phyloP scores from a whole-genome alignment of 192 early-diverging fungal genomes.

The Podila minutissima region DNA sequence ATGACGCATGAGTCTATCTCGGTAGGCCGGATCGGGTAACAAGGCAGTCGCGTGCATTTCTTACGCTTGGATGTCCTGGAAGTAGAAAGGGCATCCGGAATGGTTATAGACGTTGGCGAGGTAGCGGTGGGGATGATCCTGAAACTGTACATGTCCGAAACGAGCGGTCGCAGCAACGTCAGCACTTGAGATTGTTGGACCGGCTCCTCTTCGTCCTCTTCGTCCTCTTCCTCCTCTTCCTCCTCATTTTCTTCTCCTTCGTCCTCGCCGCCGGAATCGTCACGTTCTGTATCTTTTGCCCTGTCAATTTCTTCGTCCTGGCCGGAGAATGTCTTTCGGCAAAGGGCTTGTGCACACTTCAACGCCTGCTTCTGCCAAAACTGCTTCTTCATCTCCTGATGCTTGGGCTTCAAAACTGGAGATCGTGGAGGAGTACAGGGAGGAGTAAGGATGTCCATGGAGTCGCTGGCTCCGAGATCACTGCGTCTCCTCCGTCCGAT shows the following conservation, averaged over 20 bases:
- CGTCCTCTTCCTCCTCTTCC: slow-evolving; percentile 13
- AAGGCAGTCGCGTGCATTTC: slow-evolving; percentile 35
- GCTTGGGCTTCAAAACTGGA: slow-evolving; percentile 19
- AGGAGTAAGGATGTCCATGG: slow-evolving; percentile 31
- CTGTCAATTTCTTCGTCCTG: background rate
- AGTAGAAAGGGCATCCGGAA: background rate
- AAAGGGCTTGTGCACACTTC: background rate
- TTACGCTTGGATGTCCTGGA: slow-evolving; percentile 18
- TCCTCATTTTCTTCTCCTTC: background rate
- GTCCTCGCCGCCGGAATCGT: background rate
- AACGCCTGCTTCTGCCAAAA: slow-evolving; percentile 18
- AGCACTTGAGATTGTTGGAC: slow-evolving; percentile 29
- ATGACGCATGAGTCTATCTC: background rate
- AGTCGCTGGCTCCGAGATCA: background rate
- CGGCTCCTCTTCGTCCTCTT: slow-evolving; percentile 13
- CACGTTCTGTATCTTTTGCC: background rate
- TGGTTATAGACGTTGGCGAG: background rate
- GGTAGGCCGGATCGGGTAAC: slow-evolving; percentile 31
- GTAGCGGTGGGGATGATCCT: slow-evolving; percentile 23
- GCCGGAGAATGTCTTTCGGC: background rate
- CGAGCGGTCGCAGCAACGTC: slow-evolving; percentile 32
- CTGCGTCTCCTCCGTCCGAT: background rate
- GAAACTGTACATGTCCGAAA: slow-evolving; percentile 51
- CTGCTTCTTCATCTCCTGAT: background rate
- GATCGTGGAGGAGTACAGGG: slow-evolving; percentile 44